Conservation (phyloP, 257 asterid genomes). For the Solanum tarijense region DNA sequence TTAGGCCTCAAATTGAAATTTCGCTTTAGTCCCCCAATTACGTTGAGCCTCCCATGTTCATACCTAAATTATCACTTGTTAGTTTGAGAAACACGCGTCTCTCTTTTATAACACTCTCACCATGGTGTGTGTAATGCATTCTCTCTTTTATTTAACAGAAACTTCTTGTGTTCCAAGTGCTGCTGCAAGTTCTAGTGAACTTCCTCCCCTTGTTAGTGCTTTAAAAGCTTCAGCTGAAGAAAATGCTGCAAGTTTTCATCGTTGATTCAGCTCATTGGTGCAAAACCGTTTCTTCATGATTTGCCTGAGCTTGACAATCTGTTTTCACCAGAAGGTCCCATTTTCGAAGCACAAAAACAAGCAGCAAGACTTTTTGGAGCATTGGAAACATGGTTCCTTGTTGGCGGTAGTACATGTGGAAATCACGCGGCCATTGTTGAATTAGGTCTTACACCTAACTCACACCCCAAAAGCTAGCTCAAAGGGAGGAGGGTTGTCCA, state of each 20-base stretch:
- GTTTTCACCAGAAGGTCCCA: conserved; percentile 66
- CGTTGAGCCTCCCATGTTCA: no score
- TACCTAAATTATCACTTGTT: no score
- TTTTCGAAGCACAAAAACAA: conserved; percentile 58
- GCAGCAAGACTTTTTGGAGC: conserved; percentile 85
- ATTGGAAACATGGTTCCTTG: conserved; percentile 86
- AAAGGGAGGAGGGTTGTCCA: no score
- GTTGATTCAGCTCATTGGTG: conserved; percentile 45
- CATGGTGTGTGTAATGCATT: no score
- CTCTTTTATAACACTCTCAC: no score
- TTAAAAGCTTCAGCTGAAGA: conserved; percentile 53
- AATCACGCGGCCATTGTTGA: conserved; percentile 33
- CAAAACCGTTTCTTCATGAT: conserved; percentile 53
- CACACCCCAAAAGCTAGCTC: no score
- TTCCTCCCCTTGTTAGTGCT: conserved; percentile 63
- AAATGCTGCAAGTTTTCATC: conserved; percentile 58
- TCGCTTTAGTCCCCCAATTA: no score
- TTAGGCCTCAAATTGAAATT: no score
- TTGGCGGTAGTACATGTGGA: conserved; percentile 82
- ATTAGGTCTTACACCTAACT: no score
- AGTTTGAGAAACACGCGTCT: no score
- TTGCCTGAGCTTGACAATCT: conserved; percentile 78
- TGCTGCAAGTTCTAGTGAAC: conserved; percentile 3
- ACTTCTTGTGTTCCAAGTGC: background rate
- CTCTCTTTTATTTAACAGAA: background rate